phyloP scores from a whole-genome alignment of 768 basidiomycete species.

The Tephrocybe sp. region DNA sequence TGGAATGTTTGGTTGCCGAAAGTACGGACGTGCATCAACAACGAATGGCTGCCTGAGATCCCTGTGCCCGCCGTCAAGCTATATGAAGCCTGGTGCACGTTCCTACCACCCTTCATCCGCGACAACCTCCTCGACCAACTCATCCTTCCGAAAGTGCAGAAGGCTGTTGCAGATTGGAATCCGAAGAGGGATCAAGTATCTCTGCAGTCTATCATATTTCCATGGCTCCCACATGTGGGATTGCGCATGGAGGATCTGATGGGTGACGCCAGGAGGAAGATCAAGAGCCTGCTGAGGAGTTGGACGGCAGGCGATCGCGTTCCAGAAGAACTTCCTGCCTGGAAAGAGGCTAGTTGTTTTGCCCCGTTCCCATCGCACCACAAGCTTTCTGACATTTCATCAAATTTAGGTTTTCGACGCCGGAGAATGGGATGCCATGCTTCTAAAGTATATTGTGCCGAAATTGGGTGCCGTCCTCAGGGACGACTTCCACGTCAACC shows the following conservation, averaged over 20 bases:
- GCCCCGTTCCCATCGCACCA: constrained; percentile 5
- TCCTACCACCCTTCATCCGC: constrained; percentile 87
- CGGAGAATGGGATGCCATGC: constrained; percentile 86
- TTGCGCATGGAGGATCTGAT: constrained; percentile 81
- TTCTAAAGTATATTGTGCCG: constrained; percentile 90
- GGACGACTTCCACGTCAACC: constrained; percentile 87
- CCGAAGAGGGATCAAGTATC: constrained; percentile 55
- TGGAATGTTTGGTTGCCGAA: constrained; percentile 97
- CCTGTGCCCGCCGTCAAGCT: constrained; percentile 78
- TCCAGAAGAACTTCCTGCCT: constrained; percentile 72
- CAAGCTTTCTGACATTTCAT: neutral
- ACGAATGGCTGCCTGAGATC: constrained; percentile 82
- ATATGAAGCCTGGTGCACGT: constrained; percentile 85
- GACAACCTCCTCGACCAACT: constrained; percentile 97
- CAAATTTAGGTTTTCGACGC: constrained; percentile 66
- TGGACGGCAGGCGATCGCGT: constrained; percentile 76
- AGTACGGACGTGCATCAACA: constrained; percentile 92
- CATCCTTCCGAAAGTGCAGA: constrained; percentile 88
- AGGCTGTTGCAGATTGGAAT: constrained; percentile 84
- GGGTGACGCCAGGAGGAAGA: constrained; percentile 82
- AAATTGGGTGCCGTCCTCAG: constrained; percentile 84
- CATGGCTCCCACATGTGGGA: constrained; percentile 92
- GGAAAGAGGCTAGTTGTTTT: constrained; percentile 69
- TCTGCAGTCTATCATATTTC: constrained; percentile 84
- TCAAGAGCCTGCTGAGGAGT: constrained; percentile 72